Base-by-base conservation (phyloP, 495 filamentous ascomycete genomes). In the Lindgomyces ingoldianus region DNA sequence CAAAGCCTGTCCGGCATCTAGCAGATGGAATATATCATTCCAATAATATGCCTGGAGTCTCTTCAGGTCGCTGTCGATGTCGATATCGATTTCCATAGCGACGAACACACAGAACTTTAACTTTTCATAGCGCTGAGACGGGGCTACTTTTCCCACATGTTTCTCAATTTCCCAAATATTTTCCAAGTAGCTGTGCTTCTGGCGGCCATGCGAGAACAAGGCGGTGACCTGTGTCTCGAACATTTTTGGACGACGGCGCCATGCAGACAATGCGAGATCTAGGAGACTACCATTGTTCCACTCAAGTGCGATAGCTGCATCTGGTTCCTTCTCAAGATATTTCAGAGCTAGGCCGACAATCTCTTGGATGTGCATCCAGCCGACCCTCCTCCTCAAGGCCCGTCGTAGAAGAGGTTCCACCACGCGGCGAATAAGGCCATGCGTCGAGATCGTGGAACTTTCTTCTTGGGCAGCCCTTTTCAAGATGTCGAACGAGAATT, bases 41-140 rank as follows among this genome's bases (percentile, higher is more conserved):
- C 33, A 39, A 6, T 6, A 39, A 14, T 39, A 39, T 14, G 33
- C 6, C 33, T 6, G 6, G 14, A 39, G 6, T 14, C 14, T 39
- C 33, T 39, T 39, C 14, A 39, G 14, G 33, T 39, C 33, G 33
- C 6, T 39, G 62, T 74, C 51, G 60, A 69, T 60, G 42, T 72
- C 49, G 57, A 63, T 21, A 18, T 69, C 46, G 1, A 69, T 50
- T 22, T 69, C 61, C 12, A 21, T 33, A 1, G 24, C 22, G 1
- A n/a, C 10, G 18, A 41, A 18, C 19, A 14, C 14, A 39, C 33
- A 39, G 6, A 14, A 39, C 33, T 14, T 39, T 14, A 39, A 14
- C 14, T 6, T 39, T 39, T 39, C 6, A 39, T 39, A 39, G 33
- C 33, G 33, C 33, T 39, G 6, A 6, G 6, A 6, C 33, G 14